Evolutionary conservation across 2,329 filamentous ascomycete genomes (phyloP).

Genomic region (Aspergillus uvarum): DNA sequence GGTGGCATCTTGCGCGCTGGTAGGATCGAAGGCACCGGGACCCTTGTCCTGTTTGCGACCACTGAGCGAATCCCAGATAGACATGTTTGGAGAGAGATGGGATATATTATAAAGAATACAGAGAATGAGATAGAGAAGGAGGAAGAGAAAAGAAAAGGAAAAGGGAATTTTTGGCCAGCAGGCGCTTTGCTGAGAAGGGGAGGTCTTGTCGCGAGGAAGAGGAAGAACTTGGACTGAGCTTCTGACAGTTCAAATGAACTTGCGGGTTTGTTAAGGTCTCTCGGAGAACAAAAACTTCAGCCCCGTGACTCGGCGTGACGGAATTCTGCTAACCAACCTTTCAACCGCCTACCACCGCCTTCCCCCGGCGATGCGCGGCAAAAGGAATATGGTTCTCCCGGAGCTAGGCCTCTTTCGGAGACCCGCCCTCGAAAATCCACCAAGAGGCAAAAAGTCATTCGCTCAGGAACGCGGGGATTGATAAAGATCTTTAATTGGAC

Average conservation of each 20-base stretch:
- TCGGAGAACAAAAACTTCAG: constrained; percentile 40
- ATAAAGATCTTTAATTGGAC: constrained; percentile 13
- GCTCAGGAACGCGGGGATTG: constrained; percentile 31
- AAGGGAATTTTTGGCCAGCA: neutral
- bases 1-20: constrained; percentile 74
- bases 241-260: neutral
- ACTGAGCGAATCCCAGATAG: constrained; percentile 61
- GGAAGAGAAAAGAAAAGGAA: constrained; percentile 5
- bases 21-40: constrained; percentile 66
- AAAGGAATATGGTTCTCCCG: constrained; percentile 27
- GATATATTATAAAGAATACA: constrained; percentile 26
- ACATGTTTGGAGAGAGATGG: constrained; percentile 43
- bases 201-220: neutral
- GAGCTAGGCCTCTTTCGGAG: constrained; percentile 24
- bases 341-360: too few relatives aligned
- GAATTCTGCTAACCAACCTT: neutral
- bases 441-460: constrained; percentile 20
- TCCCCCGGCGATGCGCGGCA: neutral
- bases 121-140: constrained; percentile 21
- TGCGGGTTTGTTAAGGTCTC: neutral
- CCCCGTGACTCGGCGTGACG: constrained; percentile 30
- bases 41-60: constrained; percentile 59
- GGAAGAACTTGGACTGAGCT: neutral
- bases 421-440: constrained; percentile 31
- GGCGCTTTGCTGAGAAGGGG: neutral